Base-by-base conservation (phyloP, 2,329 filamentous ascomycete genomes). In the Curvularia lunata region DNA sequence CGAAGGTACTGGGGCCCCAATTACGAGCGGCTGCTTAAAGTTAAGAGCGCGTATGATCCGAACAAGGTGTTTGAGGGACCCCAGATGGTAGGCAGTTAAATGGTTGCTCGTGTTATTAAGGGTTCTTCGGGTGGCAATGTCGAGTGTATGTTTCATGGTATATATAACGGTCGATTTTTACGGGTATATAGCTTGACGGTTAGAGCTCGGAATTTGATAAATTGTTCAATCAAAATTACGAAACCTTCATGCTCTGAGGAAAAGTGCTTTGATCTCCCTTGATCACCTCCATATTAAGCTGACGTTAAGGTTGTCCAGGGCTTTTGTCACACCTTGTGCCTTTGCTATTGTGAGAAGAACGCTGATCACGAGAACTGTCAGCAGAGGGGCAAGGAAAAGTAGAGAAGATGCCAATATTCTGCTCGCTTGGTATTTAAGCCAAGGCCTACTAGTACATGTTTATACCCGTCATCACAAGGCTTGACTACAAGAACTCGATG, bases 401-500 rank as follows among this genome's bases (percentile, higher is more conserved):
- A 13, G 40, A 23, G 13, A 48, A 48, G 48, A 19, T 25, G n/a
- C 13, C 53, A 57, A 38, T 55, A 27, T 51, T 55, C 13, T 58
- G 55, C 46, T 54, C 45, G 45, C 51, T 54, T 23, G 52, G 45
- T 46, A 40, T 28, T 28, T 32, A 30, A 54, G 40, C 48, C 42
- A 34, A 41, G 30, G 40, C 40, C 46, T 58, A 58, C 51, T 49
- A 58, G 38, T 58, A 58, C 50, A 55, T 58, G 28, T 48, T 51
- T 48, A 25, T 5, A n/a, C 28, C 25, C 13, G 6, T 41, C 48
- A 23, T 28, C 34, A 49, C 18, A 37, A 40, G 27, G 48, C 41
- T 46, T 21, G 27, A 45, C 67, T 90, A 98, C 83, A 98, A 80
- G 75, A 99, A 97, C 79, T 91, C 96, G 73, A 99, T 92, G 48